Evolutionary conservation across 306 rosid genomes (phyloP), one percentile per base, ranked within the genome.

Genomic region (Luffa aegyptiaca): DNA sequence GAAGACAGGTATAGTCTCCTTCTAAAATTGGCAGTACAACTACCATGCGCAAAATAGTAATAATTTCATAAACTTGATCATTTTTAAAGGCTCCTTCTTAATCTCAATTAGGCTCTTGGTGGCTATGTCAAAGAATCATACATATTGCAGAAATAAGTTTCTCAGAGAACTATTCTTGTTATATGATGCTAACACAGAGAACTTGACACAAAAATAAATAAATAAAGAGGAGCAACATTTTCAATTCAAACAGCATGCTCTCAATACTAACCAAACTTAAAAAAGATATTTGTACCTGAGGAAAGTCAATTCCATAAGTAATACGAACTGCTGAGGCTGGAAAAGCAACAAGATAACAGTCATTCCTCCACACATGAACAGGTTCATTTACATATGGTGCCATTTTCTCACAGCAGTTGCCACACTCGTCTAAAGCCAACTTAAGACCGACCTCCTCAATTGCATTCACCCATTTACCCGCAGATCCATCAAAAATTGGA

Each of bases 401-500:
- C 86, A 91, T 66, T 83, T 84, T 92, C 65, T 92, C 95, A 85
- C 83, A 79, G 75, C 61, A 81, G 14, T 83, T 86, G 44, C 97
- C 95, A 58, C 76, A 63, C 42, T 36, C 72, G 84, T 88, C 90
- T 45, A 58, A 80, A 73, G 98, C 95, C 84, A 80, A 87, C 82
- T 84, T 76, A 42, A 92, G 82, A 73, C 98, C 97, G 65, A 85
- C 95, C 84, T 87, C 85, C 44, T 84, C 86, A 80, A 92, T 88
- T 14, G 93, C 93, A 69, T 79, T 88, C 79, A 90, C 89, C 98
- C 98, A 94, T 83, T 88, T 90, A 68, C 86, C 85, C 33, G 95
- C 95, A 41, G 98, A 94, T 48, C 98, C 98, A 84, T 92, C 98
- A 79, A 94, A 84, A 66, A 94, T 92, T 20, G 98, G 98, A 84